Base-by-base conservation (phyloP, 176 grass and related monocot species). In the Lolium multiflorum region DNA sequence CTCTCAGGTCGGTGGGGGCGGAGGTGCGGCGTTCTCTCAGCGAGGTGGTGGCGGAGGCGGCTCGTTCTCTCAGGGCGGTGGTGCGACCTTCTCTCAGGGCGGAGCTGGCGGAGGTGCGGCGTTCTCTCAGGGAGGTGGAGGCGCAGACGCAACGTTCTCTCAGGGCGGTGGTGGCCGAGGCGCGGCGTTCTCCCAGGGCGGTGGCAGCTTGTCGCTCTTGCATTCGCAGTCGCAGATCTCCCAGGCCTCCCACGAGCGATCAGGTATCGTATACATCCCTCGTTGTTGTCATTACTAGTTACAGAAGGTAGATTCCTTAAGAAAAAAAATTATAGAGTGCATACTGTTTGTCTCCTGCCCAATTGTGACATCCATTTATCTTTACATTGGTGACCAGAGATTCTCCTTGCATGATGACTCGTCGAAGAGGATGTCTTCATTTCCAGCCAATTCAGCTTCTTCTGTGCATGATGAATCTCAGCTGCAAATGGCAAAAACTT, bases 321-420 rank as follows among this genome's bases (percentile, higher is more conserved):
- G 0, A 31, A 7, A 64, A 39, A 39, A 12, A 57, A 12, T 7
- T 72, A 76, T 31, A 57, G 43, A 26, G 55, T 31, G 28, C 28
- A 31, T 31, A 31, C 28, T 31, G 28, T 31, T 31, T 31, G 28
- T 31, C 28, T 31, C 28, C 28, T 31, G 28, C 28, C 28, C 28
- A 31, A 31, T 31, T 31, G 28, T 31, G 28, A 31, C 28, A 31
- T 31, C 2, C 28, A 31, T 31, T 31, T 31, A 31, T n/a, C n/a
- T n/a, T n/a, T n/a, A n/a, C n/a, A n/a, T n/a, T n/a, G n/a, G n/a
- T n/a, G n/a, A n/a, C n/a, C n/a, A n/a, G n/a, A n/a, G n/a, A n/a
- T n/a, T n/a, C n/a, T n/a, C n/a, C 63, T 88, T 86, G 50, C 91
- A 90, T 85, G 89, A 99, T 24, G 91, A 81, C 51, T 94, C 82